phyloP scores from a whole-genome alignment of 169 alveolate genomes.

The Eimeria brunetti region DNA sequence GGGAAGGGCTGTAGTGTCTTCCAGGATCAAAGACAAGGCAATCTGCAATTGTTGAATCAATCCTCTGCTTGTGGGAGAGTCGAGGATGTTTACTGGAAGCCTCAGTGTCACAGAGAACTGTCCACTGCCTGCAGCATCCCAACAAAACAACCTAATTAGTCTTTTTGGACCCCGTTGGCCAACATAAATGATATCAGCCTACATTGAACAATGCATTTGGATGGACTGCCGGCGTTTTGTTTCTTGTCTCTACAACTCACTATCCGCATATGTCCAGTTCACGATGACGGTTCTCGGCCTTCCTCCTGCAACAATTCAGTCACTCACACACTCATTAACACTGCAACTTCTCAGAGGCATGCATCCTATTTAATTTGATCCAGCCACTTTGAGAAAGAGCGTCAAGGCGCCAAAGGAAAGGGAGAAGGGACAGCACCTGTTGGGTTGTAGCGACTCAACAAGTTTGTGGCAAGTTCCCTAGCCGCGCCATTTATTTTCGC shows the following conservation, averaged over 20 bases:
- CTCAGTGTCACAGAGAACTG: slow-evolving; percentile 13
- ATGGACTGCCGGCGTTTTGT: not conserved
- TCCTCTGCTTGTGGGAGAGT: slow-evolving; percentile 52
- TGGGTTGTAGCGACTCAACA: slow-evolving; percentile 47
- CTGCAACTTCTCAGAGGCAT: not conserved
- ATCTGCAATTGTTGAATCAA: slow-evolving; percentile 41
- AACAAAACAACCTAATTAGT: not conserved
- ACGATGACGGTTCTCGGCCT: slow-evolving; percentile 48
- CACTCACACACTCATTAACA: not conserved
- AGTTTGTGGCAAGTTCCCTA: slow-evolving; percentile 16
- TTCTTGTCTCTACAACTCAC: slow-evolving; percentile 5
- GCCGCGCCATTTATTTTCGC: slow-evolving; percentile 32
- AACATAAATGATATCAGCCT: not conserved
- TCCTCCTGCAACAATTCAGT: slow-evolving; percentile 10
- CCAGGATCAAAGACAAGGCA: slow-evolving; percentile 26
- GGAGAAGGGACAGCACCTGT: not conserved
- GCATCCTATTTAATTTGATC: not conserved
- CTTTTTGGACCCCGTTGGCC: not conserved
- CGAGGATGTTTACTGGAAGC: slow-evolving; percentile 41
- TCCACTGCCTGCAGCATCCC: slow-evolving; percentile 34
- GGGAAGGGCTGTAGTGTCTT: slow-evolving; percentile 42
- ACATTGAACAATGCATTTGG: not conserved
- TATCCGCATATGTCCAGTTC: slow-evolving; percentile 42
- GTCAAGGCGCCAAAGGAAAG: not conserved
- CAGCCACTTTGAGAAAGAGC: not conserved